A percentile compares a stretch with the other conserved stretches of the same genome.
Conservation (phyloP, 345 rosid species). For the Melaleuca quinquenervia region DNA sequence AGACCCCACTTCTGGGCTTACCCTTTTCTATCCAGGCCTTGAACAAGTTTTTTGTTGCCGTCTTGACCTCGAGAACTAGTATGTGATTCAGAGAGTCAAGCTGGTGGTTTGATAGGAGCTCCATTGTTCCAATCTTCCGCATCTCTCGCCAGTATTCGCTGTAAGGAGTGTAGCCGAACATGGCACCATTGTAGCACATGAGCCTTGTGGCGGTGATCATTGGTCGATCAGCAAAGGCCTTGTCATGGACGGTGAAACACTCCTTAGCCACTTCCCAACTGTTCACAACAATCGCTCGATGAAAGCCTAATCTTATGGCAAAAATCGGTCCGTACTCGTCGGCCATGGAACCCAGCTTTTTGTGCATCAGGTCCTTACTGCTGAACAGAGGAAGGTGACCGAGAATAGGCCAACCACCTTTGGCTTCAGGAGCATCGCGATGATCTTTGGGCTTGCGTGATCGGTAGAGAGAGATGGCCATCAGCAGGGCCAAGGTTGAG, state of each 20-base stretch:
- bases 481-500: background rate
- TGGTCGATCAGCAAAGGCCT: constrained; percentile 16
- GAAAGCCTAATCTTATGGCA: constrained; percentile 12
- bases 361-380: constrained; percentile 6
- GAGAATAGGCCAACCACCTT: constrained; percentile 22
- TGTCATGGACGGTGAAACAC: constrained; percentile 14
- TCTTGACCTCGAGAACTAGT: constrained; percentile 12
- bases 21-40: background rate
- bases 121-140: constrained; percentile 7
- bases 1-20: background rate
- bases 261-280: constrained; percentile 24
- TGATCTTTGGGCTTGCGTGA: background rate
- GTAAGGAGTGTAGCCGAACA: constrained; percentile 33
- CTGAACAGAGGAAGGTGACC: constrained; percentile 28
- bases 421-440: constrained; percentile 9
- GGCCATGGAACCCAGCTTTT: constrained; percentile 14
- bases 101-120: constrained; percentile 22
- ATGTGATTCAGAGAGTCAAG: constrained; percentile 13
- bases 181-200: constrained; percentile 16
- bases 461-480: background rate
- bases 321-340: constrained; percentile 20
- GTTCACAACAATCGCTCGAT: constrained; percentile 12
- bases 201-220: constrained; percentile 10
- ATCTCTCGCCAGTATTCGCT: constrained; percentile 27
- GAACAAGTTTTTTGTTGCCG: constrained; percentile 2